Evolutionary conservation across 1,284 basidiomycete genomes (phyloP).

Genomic region (Macrocystidia cucumis): DNA sequence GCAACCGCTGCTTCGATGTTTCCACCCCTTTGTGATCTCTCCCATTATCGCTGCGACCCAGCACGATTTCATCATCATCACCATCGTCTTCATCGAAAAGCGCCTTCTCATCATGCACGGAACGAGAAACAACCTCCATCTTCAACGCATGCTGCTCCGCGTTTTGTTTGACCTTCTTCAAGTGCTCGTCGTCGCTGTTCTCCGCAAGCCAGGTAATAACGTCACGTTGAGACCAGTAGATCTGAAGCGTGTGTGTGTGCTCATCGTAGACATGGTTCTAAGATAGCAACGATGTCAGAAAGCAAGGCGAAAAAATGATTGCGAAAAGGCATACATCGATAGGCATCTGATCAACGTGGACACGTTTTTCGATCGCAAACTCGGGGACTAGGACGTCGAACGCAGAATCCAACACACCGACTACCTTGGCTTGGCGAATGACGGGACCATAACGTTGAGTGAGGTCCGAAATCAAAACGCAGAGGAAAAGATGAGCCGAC

Average conservation of each 20-base stretch:
- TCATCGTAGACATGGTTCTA: slow-evolving; percentile 94
- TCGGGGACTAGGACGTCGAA: slow-evolving; percentile 94
- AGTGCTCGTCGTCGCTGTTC: slow-evolving; percentile 89
- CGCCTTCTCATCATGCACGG: slow-evolving; percentile 79
- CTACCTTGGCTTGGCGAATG: slow-evolving; percentile 87
- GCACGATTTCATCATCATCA: slow-evolving; percentile 72
- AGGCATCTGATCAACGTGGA: slow-evolving; percentile 98
- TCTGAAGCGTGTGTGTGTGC: slow-evolving; percentile 80
- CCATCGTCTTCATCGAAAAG: slow-evolving; percentile 84
- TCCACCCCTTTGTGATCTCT: slow-evolving; percentile 38
- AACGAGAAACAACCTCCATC: slow-evolving; percentile 79
- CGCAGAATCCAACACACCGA: slow-evolving; percentile 90
- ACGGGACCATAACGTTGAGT: slow-evolving; percentile 95
- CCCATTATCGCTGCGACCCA: slow-evolving; percentile 50
- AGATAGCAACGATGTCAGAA: slow-evolving; percentile 8
- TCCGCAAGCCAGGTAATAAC: slow-evolving; percentile 93
- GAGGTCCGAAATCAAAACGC: slow-evolving; percentile 87
- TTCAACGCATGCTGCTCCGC: slow-evolving; percentile 78
- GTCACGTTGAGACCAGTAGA: slow-evolving; percentile 89
- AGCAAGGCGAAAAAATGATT: background rate
- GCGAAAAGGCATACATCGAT: slow-evolving; percentile 61
- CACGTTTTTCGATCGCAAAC: slow-evolving; percentile 96
- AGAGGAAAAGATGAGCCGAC: slow-evolving; percentile 91
- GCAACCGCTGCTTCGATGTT: slow-evolving; percentile 67
- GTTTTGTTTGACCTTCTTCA: slow-evolving; percentile 87